Evolutionary conservation across 169 alveolate genomes (phyloP), one percentile per base, ranked within the genome.

Genomic region (Plasmodium gallinaceum): DNA sequence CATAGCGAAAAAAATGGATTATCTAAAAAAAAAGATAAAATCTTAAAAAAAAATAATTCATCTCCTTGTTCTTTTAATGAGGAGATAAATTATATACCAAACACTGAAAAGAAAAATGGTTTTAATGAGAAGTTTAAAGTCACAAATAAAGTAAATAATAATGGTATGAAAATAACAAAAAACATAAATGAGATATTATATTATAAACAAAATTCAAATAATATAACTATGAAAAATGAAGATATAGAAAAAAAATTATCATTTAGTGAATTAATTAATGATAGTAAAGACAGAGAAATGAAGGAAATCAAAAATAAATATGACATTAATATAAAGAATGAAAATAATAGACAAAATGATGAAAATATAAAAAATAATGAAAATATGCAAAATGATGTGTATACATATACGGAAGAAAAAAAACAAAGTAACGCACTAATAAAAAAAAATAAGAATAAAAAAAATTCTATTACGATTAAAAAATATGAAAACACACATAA

Each of bases 391-490:
- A 32, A 32, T 32, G 39, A 32, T 32, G 4, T 32, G 4, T 32
- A 32, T 32, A 32, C 4, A 32, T 2, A 32, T 2, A 32, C 4
- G 39, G 39, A 32, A 2, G 4, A 32, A 32, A 32, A 1, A 32
- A 4, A 32, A 32, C 39, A 32, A 4, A 32, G 4, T 32, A 4
- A 32, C 4, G 4, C 39, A 32, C 4, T 32, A 5, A 65, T 39
- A 42, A 65, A 46, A 65, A 65, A 37, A 46, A 65, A n/a, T 51
- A 64, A 64, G 54, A 64, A 20, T 45, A 64, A 12, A 32, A 51
- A 64, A 64, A 64, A 43, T 43, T n/a, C n/a, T n/a, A 43, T 32
- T 16, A 48, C 16, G 54, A 52, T 7, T 10, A 26, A 65, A 65
- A 65, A 37, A 8, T n/a, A n/a, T 65, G 37, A 65, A 37, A 65